A percentile compares a stretch with the other conserved stretches of the same genome.
phyloP scores from a whole-genome alignment of 179 eudicot species.

The Spinacia oleracea region DNA sequence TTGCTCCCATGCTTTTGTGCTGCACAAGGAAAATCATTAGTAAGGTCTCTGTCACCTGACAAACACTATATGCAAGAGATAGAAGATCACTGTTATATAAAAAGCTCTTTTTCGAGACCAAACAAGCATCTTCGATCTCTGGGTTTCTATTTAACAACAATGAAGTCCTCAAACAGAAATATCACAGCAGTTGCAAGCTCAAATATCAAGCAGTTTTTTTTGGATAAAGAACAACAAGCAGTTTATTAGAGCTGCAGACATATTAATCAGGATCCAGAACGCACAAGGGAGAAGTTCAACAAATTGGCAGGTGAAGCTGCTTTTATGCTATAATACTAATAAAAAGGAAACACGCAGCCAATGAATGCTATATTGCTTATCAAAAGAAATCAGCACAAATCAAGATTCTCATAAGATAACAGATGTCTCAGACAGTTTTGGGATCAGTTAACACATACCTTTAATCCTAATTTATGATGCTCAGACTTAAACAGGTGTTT shows the following conservation, averaged over 20 bases:
- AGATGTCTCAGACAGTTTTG: background rate
- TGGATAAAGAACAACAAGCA: background rate
- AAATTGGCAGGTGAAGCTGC: background rate
- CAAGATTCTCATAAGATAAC: background rate
- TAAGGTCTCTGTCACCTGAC: background rate
- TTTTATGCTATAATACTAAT: background rate
- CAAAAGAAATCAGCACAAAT: background rate
- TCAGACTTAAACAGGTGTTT: background rate
- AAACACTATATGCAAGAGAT: background rate
- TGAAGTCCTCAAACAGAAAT: background rate
- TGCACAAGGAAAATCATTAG: constrained; percentile 30
- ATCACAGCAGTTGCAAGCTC: background rate
- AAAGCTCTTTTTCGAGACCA: background rate
- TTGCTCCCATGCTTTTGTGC: constrained; percentile 92
- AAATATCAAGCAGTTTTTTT: background rate
- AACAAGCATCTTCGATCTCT: background rate
- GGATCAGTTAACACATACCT: background rate
- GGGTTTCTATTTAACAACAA: background rate
- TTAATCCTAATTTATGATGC: background rate
- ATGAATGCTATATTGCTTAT: background rate
- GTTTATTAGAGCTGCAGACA: background rate
- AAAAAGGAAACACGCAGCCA: background rate
- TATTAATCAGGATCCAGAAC: background rate
- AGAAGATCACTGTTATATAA: background rate
- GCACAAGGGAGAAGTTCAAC: background rate